Percentiles rank a stretch among this genome's conserved stretches.
Conservation (phyloP, 2,329 filamentous ascomycete species). For the Calonectria multiphialidica region DNA sequence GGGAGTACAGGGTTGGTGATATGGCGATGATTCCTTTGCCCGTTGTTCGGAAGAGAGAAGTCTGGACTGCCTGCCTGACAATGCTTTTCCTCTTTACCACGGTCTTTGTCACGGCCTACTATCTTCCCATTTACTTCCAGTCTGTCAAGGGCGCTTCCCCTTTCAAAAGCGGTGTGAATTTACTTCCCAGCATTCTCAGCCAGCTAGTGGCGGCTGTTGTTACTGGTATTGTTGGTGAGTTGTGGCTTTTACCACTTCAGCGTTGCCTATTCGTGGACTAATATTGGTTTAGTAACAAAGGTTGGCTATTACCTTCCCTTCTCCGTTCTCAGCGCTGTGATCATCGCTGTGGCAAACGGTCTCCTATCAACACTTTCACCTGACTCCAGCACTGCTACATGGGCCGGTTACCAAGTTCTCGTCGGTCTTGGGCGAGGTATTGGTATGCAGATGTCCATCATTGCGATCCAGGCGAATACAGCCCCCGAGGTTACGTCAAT, state of each 20-base stretch:
- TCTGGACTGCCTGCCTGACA: constrained; percentile 57
- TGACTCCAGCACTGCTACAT: constrained; percentile 49
- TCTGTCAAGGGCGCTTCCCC: constrained; percentile 52
- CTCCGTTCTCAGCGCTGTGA: constrained; percentile 50
- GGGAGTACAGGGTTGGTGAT: constrained; percentile 58
- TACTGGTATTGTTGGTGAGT: constrained; percentile 38
- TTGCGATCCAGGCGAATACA: constrained; percentile 46
- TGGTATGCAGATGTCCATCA: constrained; percentile 55
- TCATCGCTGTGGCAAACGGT: constrained; percentile 51
- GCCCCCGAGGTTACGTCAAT: constrained; percentile 40
- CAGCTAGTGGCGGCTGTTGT: constrained; percentile 40
- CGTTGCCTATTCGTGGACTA: background rate
- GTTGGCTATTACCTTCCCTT: constrained; percentile 59
- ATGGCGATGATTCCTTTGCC: constrained; percentile 63
- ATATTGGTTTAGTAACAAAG: constrained; percentile 33
- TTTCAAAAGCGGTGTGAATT: constrained; percentile 43
- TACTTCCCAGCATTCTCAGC: constrained; percentile 44
- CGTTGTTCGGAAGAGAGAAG: constrained; percentile 56
- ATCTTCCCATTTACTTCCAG: constrained; percentile 66
- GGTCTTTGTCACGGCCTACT: constrained; percentile 60
- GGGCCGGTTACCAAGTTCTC: constrained; percentile 58
- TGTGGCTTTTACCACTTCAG: too few relatives aligned
- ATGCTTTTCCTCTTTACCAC: constrained; percentile 57
- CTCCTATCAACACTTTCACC: constrained; percentile 56
- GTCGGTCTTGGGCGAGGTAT: constrained; percentile 59